Percentiles rank a stretch among this genome's conserved stretches.
Conservation (phyloP, 305 asterid species). For the Solanum hybrid region DNA sequence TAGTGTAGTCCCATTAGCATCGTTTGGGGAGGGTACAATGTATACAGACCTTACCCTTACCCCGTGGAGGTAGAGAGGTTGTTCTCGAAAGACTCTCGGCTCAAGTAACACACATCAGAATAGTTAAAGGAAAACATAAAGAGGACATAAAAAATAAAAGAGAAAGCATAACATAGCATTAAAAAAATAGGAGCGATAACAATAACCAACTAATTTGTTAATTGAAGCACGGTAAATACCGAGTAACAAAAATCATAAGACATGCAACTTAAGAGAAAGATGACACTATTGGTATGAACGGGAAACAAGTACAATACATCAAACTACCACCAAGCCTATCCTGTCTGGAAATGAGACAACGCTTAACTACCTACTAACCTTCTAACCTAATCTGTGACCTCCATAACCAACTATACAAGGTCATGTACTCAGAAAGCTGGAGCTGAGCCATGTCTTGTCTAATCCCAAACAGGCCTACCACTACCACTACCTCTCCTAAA, state of each 20-base stretch:
- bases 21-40: not conserved
- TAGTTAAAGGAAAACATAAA: not conserved
- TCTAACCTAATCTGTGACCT: not conserved
- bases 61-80: not conserved
- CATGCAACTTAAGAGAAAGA: not conserved
- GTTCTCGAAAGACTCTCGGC: not conserved
- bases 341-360: not conserved
- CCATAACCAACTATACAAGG: not conserved
- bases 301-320: not conserved
- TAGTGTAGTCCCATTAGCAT: not conserved
- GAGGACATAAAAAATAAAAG: not conserved
- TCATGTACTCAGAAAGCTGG: not conserved
- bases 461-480: not conserved
- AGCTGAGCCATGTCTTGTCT: not conserved
- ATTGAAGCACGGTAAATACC: not conserved
- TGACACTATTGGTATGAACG: not conserved
- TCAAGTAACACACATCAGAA: not conserved
- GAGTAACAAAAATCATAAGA: not conserved
- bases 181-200: not conserved
- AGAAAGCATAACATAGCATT: not conserved
- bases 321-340: not conserved
- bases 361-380: not conserved
- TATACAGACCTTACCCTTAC: not conserved
- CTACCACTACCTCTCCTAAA: not conserved
- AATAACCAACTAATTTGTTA: not conserved